Evolutionary conservation across 805 yeast genomes (phyloP), one percentile per base, ranked within the genome.

Genomic region (Lipomyces japonicus): DNA sequence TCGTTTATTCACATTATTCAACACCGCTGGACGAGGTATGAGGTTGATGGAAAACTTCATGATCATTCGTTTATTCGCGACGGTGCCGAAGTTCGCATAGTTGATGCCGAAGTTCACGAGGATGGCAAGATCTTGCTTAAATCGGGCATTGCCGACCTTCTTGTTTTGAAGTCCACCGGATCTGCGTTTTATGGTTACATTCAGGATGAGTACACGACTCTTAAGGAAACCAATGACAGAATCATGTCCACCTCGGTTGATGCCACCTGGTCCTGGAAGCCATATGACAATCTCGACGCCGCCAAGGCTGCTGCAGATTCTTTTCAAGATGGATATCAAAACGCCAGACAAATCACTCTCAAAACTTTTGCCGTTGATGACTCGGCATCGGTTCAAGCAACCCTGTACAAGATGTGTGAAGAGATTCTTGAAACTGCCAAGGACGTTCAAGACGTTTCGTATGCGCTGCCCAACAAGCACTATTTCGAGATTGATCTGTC

Each of bases 361-460:
- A 83, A 80, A 47, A 75, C 76, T 51, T 90, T 90, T 69, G 96
- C 96, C 16, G 68, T 77, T 44, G 96, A 90, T 69, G 80, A 86
- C 68, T 86, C 95, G 7, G 80, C 96, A n/a, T 85, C 95, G 23
- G 97, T 90, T 41, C 97, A 90, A 73, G 96, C 95, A 40, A 90
- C 96, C 51, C 91, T 90, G 96, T 90, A 79, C 75, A 86, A 88
- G 76, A 90, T 90, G 93, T 77, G 86, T 35, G 75, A 80, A 57
- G 80, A 78, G 56, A 86, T 90, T 57, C 76, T 90, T 65, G 73
- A 71, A 43, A 64, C 62, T 44, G 83, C 79, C 48, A 74, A 81
- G 2, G 73, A 73, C 52, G 74, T 90, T 48, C 77, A 73, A 55
- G 74, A 74, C 39, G 96, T 89, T 31, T 69, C 82, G 46, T 89